Base-by-base conservation (phyloP, 2,329 filamentous ascomycete species). In the Paramyrothecium roridum region DNA sequence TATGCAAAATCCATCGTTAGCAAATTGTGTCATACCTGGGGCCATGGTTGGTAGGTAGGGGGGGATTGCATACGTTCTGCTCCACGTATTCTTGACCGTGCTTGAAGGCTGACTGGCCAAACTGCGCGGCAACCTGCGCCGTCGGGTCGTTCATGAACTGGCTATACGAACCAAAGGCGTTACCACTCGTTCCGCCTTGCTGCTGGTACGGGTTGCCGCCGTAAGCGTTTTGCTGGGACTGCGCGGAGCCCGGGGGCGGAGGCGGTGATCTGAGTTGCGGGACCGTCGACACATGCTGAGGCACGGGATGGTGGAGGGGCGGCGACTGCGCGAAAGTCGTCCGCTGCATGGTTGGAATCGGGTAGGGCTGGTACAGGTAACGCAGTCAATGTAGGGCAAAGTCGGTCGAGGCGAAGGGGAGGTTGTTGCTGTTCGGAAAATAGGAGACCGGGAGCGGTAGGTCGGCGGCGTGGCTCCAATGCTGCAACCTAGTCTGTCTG, bases 281-380 rank as follows among this genome's bases (percentile, higher is more conserved):
- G 51, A 99, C 95, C 56, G 93, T 96, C 69, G 95, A 98, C 67
- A 98, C 93, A 81, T 99, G 95, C 75, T 99, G 95, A 59, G 95
- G 95, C 56, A 98, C 92, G 56, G 95, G 95, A 72, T 98, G 95
- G 75, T 98, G 95, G 65, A 98, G 86, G 62, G 93, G 93, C 70
- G 93, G 93, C 70, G 92, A 96, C 69, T 93, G 90, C 73, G 86
- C 85, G 77, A 95, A 96, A 54, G 85, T 81, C 70, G 88, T 82
- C 72, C 92, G 89, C 77, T 97, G 93, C 93, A 97, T 97, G 58
- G 70, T 82, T 43, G 4, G 13, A 30, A 72, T 57, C 58, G 56
- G 52, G 22, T 53, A 47, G 53, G 20, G 17, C n/a, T n/a, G 48
- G 16, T 49, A 10, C 26, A 30, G 47, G 20, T 19, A 33, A 53